Percentiles rank a stretch among this genome's conserved stretches.
phyloP scores from a whole-genome alignment of 2,329 filamentous ascomycete species.

The Curvularia lunata region DNA sequence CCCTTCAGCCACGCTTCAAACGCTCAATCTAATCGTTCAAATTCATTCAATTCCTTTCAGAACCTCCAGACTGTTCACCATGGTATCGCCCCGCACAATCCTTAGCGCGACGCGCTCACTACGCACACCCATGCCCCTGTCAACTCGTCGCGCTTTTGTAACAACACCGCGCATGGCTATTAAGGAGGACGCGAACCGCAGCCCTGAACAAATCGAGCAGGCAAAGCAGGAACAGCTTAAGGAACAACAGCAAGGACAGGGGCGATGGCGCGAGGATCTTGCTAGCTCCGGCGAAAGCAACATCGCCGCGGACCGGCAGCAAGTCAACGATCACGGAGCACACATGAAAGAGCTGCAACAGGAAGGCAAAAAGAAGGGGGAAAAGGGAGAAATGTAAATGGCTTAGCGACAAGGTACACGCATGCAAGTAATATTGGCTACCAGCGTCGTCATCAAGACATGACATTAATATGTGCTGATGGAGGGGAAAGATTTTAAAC shows the following conservation, averaged over 20 bases:
- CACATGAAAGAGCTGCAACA: conserved; percentile 56
- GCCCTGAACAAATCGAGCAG: conserved; percentile 50
- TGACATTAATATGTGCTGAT: neutral
- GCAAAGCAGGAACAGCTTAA: conserved; percentile 54
- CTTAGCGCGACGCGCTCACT: conserved; percentile 20
- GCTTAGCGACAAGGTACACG: neutral
- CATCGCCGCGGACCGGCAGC: conserved; percentile 52
- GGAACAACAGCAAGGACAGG: conserved; percentile 53
- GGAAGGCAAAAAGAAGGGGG: conserved; percentile 50
- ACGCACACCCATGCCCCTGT: conserved; percentile 5
- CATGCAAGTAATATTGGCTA: neutral
- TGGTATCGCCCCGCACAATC: conserved; percentile 26
- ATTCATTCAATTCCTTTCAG: neutral
- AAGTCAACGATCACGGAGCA: conserved; percentile 51
- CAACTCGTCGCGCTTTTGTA: conserved; percentile 37
- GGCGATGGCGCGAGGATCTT: conserved; percentile 53
- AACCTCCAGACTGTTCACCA: conserved; percentile 7
- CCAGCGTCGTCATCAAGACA: neutral
- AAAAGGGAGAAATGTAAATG: conserved; percentile 44
- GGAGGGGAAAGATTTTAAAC: neutral
- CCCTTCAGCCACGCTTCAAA: neutral
- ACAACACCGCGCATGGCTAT: conserved; percentile 41
- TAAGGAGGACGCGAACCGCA: conserved; percentile 51
- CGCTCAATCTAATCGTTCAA: neutral
- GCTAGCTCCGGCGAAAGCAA: conserved; percentile 50